A percentile compares a stretch with the other conserved stretches of the same genome.
Conservation (phyloP, 2,329 filamentous ascomycete species). For the Botrytis elliptica region DNA sequence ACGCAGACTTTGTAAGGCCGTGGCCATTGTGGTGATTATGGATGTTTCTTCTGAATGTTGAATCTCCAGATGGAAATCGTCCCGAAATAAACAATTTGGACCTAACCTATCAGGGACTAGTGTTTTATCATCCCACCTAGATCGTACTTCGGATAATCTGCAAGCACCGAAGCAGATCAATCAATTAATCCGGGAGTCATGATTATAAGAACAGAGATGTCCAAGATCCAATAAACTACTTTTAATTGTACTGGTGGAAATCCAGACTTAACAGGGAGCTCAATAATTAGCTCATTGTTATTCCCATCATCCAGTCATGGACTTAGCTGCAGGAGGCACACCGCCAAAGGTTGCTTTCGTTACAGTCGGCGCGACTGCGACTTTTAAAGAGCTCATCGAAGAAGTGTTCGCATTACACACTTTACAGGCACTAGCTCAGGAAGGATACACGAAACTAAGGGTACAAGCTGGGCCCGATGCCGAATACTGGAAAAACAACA, state of each 20-base stretch:
- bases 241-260: not conserved
- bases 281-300: not conserved
- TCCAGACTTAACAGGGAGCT: not conserved
- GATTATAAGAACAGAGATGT: not conserved
- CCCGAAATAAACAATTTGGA: constrained; percentile 10
- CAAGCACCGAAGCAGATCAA: not conserved
- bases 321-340: not conserved
- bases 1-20: constrained; percentile 36
- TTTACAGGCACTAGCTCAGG: constrained; percentile 55
- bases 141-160: constrained; percentile 14
- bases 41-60: constrained; percentile 13
- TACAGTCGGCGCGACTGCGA: constrained; percentile 88
- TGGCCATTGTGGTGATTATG: constrained; percentile 33
- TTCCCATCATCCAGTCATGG: not conserved
- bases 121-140: not conserved
- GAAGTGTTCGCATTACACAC: constrained; percentile 63
- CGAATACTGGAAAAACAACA: constrained; percentile 48
- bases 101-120: not conserved
- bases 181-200: not conserved
- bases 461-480: constrained; percentile 78
- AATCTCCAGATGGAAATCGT: constrained; percentile 11
- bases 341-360: constrained; percentile 62
- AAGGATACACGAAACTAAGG: constrained; percentile 68
- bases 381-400: constrained; percentile 70
- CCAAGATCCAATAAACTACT: not conserved